Evolutionary conservation across 1,284 basidiomycete species (phyloP).

Genomic region (Clitocybe nebularis): DNA sequence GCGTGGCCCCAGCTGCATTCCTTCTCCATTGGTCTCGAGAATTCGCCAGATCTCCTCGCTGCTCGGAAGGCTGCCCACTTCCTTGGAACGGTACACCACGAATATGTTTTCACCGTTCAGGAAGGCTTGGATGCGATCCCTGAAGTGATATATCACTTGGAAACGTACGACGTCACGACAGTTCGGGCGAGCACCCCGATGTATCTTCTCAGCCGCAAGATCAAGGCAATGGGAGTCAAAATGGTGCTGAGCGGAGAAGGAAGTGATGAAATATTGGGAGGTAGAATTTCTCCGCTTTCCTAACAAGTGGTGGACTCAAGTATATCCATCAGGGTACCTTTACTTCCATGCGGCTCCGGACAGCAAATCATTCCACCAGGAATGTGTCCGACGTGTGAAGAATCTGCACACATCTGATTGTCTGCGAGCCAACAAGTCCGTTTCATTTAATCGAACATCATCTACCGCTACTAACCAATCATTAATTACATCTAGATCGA

Average conservation of each 20-base stretch:
- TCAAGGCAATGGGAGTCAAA: constrained; percentile 99
- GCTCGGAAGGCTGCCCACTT: constrained; percentile 93
- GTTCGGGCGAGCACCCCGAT: constrained; percentile 97
- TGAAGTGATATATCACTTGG: constrained; percentile 97
- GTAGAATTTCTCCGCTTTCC: constrained; percentile 34
- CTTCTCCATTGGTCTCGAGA: constrained; percentile 94
- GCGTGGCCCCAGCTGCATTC: constrained; percentile 98
- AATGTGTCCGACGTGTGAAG: constrained; percentile 93
- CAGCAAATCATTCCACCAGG: constrained; percentile 88
- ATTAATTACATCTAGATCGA: constrained; percentile 56
- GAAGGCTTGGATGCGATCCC: constrained; percentile 97
- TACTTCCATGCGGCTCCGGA: constrained; percentile 99
- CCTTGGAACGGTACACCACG: constrained; percentile 95
- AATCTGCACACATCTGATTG: constrained; percentile 98
- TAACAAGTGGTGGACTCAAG: background rate
- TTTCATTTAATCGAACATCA: constrained; percentile 7
- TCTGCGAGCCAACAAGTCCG: constrained; percentile 95
- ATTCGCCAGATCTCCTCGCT: constrained; percentile 94
- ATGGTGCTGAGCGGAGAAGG: constrained; percentile 99
- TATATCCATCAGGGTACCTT: constrained; percentile 71
- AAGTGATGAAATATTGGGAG: constrained; percentile 96
- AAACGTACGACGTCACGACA: constrained; percentile 99
- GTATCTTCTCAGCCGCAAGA: constrained; percentile 96
- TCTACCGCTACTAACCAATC: constrained; percentile 4
- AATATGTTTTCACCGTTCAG: constrained; percentile 98